These are phyloP conservation scores for Incumbomyces delicatus DNA, from an alignment of 2,329 filamentous ascomycete species.

Conservation along the genomic window DNA sequence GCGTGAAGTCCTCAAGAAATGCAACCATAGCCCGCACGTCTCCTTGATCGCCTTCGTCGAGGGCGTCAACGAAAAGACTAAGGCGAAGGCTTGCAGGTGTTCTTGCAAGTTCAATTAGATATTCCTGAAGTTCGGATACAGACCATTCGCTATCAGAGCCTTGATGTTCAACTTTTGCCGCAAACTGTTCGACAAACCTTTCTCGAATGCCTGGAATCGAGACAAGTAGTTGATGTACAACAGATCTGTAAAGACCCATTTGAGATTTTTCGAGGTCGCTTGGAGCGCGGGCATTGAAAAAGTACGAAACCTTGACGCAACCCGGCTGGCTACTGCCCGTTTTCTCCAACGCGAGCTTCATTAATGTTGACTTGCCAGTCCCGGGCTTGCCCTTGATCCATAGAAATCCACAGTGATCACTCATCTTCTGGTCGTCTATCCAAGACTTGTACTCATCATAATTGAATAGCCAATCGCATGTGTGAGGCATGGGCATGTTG, in stretches of 20 bases:
- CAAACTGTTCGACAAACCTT: slow-evolving; percentile 6
- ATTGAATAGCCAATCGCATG: slow-evolving; percentile 35
- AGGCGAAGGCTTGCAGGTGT: slow-evolving; percentile 12
- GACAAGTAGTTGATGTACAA: slow-evolving; percentile 3
- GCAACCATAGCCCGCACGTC: slow-evolving; percentile 30
- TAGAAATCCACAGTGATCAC: slow-evolving; percentile 22
- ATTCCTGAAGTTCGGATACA: slow-evolving; percentile 7
- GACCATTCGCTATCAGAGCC: slow-evolving; percentile 7
- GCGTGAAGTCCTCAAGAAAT: slow-evolving; percentile 27
- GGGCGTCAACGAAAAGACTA: slow-evolving; percentile 35
- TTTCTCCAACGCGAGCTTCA: slow-evolving; percentile 21
- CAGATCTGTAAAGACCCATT: slow-evolving; percentile 42
- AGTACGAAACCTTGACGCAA: slow-evolving; percentile 33
- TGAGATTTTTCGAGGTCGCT: slow-evolving; percentile 36
- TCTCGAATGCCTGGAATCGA: slow-evolving; percentile 14
- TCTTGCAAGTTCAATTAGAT: slow-evolving; percentile 14
- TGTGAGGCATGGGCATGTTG: slow-evolving; percentile 26
- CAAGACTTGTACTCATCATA: slow-evolving; percentile 30
- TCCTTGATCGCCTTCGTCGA: slow-evolving; percentile 37
- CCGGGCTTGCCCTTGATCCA: slow-evolving; percentile 34
- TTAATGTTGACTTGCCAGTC: slow-evolving; percentile 29
- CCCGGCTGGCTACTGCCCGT: not conserved
- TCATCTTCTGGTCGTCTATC: slow-evolving; percentile 23
- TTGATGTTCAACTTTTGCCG: slow-evolving; percentile 21
- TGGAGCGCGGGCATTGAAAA: slow-evolving; percentile 40